Evolutionary conservation across 768 basidiomycete species (phyloP), one percentile per base, ranked within the genome.

Genomic region (Strobilomyces confusus): DNA sequence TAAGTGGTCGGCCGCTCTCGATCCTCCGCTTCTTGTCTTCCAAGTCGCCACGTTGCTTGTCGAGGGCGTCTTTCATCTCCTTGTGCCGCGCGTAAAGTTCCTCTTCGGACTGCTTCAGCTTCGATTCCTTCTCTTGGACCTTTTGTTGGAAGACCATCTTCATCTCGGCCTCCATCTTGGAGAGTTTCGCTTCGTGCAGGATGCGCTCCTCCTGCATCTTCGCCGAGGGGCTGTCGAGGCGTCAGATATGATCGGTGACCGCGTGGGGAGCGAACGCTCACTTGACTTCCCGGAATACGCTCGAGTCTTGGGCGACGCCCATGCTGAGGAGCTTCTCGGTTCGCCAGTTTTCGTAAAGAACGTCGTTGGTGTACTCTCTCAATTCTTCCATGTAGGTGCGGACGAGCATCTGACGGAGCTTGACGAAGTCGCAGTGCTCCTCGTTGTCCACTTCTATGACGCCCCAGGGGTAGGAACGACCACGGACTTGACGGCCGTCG

Each of bases 111-210:
- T 98, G 97, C 77, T 98, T 98, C 70, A 99, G 81, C 75, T 98
- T 98, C 59, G 92, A 83, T 71, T 99, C 97, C 79, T 99, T 98
- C 72, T 99, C 97, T 70, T 94, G 92, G 51, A 99, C 97, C 73
- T 99, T 99, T 75, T 98, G 97, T 70, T 95, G 94, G 93, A 99
- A 99, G 63, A 99, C 97, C 92, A 95, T 93, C 84, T 98, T 98
- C 97, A 99, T 99, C 80, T 98, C 97, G 51, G 94, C 90, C 76
- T 99, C 97, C 88, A 98, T 98, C 85, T 99, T 99, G 51, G 92
- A 83, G 50, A 99, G 83, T 72, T 98, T 98, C 61, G 91, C 89
- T 75, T 99, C 95, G 74, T 99, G 95, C 67, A 98, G 72, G 48
- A 92, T 79, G 52, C 97, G 90, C 69, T 99, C 97, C 69, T 99